Conservation (phyloP, 169 alveolate species). For the Eimeria maxima region DNA sequence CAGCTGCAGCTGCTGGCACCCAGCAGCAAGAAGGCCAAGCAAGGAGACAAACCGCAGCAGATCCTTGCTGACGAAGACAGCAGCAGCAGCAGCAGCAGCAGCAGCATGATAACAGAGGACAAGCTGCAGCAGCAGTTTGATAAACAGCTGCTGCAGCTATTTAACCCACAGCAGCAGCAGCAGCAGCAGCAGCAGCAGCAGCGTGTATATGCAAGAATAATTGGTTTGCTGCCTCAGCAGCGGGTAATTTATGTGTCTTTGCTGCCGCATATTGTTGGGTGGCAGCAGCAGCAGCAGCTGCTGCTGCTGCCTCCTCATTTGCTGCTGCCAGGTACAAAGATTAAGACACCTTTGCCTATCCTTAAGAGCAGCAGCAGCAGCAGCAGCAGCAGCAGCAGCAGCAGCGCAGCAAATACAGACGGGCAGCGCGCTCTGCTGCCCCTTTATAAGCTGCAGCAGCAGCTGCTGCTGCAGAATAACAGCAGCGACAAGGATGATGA, state of each 20-base stretch:
- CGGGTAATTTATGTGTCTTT: constrained; percentile 12
- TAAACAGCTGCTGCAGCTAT: background rate
- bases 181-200: background rate
- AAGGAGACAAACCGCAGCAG: background rate
- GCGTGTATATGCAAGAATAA: constrained; percentile 14
- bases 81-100: constrained; percentile 37
- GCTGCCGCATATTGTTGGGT: constrained; percentile 61
- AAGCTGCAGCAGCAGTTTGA: constrained; percentile 43
- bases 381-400: too few species aligned
- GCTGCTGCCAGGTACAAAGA: constrained; percentile 46
- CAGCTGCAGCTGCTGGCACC: background rate
- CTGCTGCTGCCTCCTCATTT: constrained; percentile 9
- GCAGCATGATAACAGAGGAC: background rate
- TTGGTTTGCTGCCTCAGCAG: constrained; percentile 56
- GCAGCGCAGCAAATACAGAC: too few species aligned
- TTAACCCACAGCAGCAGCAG: too few species aligned
- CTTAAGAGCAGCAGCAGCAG: too few species aligned
- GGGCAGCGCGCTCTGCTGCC: constrained; percentile 51
- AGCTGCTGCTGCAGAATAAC: constrained; percentile 46
- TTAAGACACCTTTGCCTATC: background rate
- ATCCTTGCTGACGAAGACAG: background rate
- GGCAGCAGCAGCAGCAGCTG: background rate
- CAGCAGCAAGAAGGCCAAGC: background rate
- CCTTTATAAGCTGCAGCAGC: background rate
- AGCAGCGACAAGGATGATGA: constrained; percentile 23